Percentiles rank a stretch among this genome's conserved stretches.
phyloP scores from a whole-genome alignment of 305 asterid genomes.

The Fraxinus greggii region DNA sequence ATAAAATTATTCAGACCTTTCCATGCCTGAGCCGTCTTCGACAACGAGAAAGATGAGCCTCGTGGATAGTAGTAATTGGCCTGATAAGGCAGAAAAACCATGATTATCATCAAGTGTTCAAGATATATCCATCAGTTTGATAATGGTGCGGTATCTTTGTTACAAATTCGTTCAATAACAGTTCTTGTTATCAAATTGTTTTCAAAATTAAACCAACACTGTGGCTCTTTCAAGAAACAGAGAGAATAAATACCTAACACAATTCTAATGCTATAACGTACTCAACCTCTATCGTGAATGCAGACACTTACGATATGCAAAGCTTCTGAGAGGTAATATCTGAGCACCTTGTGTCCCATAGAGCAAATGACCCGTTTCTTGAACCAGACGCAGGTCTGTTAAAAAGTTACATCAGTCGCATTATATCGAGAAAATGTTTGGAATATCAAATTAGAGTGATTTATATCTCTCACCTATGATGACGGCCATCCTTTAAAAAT shows the following conservation, averaged over 20 bases:
- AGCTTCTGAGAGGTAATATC: conserved; percentile 26
- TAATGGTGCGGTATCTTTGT: not conserved
- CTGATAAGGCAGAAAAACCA: conserved; percentile 32
- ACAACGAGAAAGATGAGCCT: conserved; percentile 61
- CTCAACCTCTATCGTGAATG: conserved; percentile 11
- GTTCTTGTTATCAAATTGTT: conserved; percentile 1
- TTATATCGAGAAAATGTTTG: not conserved
- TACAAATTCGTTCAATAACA: not conserved
- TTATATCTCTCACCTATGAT: conserved; percentile 2
- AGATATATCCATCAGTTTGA: not conserved
- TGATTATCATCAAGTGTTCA: conserved; percentile 18
- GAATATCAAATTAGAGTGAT: not conserved
- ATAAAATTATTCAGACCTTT: conserved; percentile 45
- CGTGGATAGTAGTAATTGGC: conserved; percentile 54
- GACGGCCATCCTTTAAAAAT: not conserved
- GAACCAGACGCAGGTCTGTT: conserved; percentile 80
- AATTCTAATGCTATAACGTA: not conserved
- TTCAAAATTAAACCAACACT: not conserved
- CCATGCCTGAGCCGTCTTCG: conserved; percentile 57
- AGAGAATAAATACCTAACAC: not conserved
- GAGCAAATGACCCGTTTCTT: conserved; percentile 86
- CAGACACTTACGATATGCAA: conserved; percentile 48
- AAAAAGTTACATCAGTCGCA: not conserved
- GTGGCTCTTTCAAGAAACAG: not conserved
- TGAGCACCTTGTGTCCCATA: conserved; percentile 85